Percentiles rank a stretch among this genome's conserved stretches.
Evolutionary conservation across 768 basidiomycete genomes (phyloP).

Genomic region (Albatrellus ellisii): DNA sequence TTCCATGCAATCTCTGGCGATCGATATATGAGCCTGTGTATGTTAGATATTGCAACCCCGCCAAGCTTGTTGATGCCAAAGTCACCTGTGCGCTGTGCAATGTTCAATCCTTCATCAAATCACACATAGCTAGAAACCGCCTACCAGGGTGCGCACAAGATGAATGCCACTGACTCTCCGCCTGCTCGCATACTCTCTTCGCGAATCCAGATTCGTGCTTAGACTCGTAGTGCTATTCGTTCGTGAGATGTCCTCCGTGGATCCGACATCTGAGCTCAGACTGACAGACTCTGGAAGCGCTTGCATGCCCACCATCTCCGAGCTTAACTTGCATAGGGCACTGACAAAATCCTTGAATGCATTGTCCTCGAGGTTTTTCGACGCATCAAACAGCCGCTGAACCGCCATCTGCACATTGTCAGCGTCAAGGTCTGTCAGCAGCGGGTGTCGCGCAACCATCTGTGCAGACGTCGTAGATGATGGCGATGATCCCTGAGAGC

Average conservation of each 20-base stretch:
- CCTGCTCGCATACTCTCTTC: slow-evolving; percentile 44
- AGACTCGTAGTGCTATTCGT: slow-evolving; percentile 23
- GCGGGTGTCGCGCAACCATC: slow-evolving; percentile 26
- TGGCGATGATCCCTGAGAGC: neutral
- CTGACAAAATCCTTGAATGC: slow-evolving; percentile 69
- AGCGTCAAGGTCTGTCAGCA: slow-evolving; percentile 60
- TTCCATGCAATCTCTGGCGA: slow-evolving; percentile 79
- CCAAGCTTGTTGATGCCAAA: slow-evolving; percentile 89
- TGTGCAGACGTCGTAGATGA: neutral
- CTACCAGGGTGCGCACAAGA: slow-evolving; percentile 61
- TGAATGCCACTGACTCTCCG: slow-evolving; percentile 71
- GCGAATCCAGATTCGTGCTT: slow-evolving; percentile 24
- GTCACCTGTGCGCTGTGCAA: slow-evolving; percentile 69
- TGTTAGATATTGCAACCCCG: slow-evolving; percentile 67
- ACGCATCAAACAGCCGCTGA: slow-evolving; percentile 76
- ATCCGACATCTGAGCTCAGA: slow-evolving; percentile 5
- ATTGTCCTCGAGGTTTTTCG: slow-evolving; percentile 68
- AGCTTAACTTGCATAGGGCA: slow-evolving; percentile 75
- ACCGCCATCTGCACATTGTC: slow-evolving; percentile 65
- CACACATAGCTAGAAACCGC: neutral
- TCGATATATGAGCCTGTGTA: slow-evolving; percentile 78
- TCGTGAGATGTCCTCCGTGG: slow-evolving; percentile 24
- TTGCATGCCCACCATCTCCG: slow-evolving; percentile 91
- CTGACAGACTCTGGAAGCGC: slow-evolving; percentile 25
- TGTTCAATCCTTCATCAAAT: neutral